Evolutionary conservation across 306 rosid genomes (phyloP).

Genomic region (Dryas drummondii): DNA sequence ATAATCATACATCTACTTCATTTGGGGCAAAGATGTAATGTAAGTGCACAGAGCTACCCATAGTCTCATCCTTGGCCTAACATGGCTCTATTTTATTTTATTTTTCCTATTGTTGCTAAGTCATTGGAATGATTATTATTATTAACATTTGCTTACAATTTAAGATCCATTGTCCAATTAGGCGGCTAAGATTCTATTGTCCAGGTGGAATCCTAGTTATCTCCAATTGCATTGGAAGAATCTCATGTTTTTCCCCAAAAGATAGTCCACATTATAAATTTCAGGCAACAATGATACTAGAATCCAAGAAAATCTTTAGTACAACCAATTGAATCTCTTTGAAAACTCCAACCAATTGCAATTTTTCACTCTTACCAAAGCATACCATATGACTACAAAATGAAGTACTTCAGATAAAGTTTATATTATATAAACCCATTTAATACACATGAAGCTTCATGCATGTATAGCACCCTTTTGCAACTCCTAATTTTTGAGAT

Average conservation of each 20-base stretch:
- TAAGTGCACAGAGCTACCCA: too few species aligned
- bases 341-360: background rate
- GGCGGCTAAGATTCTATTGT: background rate
- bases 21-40: too few species aligned
- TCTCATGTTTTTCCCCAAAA: constrained; percentile 5
- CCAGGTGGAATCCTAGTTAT: constrained; percentile 4
- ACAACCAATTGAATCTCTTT: background rate
- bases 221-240: constrained; percentile 4
- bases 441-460: too few species aligned
- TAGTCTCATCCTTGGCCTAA: too few species aligned
- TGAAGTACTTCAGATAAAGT: background rate
- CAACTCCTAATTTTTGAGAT: background rate
- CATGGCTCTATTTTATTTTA: background rate
- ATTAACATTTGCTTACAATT: background rate
- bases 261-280: background rate
- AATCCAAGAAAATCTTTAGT: constrained; percentile 6
- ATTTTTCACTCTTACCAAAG: constrained; percentile 13
- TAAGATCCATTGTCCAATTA: background rate
- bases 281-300: constrained; percentile 6
- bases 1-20: too few species aligned
- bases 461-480: too few species aligned
- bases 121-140: too few species aligned
- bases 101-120: too few species aligned
- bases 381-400: background rate
- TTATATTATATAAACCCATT: too few species aligned